These are phyloP conservation scores for Mycena albidolilacea DNA, from an alignment of 768 basidiomycete species.

Conservation along the genomic window DNA sequence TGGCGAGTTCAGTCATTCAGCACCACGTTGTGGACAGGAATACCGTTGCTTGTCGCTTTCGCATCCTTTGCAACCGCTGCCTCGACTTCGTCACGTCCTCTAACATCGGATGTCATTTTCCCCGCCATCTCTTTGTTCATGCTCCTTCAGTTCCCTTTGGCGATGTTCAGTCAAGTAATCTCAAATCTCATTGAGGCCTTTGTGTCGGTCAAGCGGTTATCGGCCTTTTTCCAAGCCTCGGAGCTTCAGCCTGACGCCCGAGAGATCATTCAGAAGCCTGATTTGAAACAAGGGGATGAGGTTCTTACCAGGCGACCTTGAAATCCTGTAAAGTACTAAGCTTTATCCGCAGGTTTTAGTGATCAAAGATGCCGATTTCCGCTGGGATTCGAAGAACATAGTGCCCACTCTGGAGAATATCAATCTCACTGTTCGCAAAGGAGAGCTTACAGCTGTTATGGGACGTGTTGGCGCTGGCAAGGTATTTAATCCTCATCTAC, in stretches of 20 bases:
- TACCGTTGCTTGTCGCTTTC: slow-evolving; percentile 84
- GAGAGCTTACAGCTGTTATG: slow-evolving; percentile 87
- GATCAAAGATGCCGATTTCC: slow-evolving; percentile 85
- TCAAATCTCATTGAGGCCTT: slow-evolving; percentile 89
- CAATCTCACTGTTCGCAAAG: slow-evolving; percentile 81
- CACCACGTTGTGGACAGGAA: slow-evolving; percentile 75
- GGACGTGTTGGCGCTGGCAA: slow-evolving; percentile 96
- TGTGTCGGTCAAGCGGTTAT: slow-evolving; percentile 86
- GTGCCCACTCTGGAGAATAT: slow-evolving; percentile 84
- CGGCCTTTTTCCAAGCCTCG: slow-evolving; percentile 79
- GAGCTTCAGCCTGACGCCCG: slow-evolving; percentile 88
- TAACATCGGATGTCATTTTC: slow-evolving; percentile 95
- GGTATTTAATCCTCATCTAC: slow-evolving; percentile 52
- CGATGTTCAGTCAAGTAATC: slow-evolving; percentile 83
- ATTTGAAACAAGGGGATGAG: slow-evolving; percentile 72
- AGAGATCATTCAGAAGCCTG: slow-evolving; percentile 59
- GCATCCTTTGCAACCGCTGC: slow-evolving; percentile 87
- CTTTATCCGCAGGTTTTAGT: slow-evolving; percentile 64
- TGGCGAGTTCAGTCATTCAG: slow-evolving; percentile 64
- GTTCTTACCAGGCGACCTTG: slow-evolving; percentile 48
- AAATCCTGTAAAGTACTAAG: neutral
- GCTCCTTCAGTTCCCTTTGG: slow-evolving; percentile 89
- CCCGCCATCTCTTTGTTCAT: slow-evolving; percentile 95
- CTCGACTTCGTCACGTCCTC: slow-evolving; percentile 68
- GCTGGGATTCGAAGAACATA: slow-evolving; percentile 73